Base-by-base conservation (phyloP, 2,329 filamentous ascomycete genomes). In the Lachnum nothofagi region DNA sequence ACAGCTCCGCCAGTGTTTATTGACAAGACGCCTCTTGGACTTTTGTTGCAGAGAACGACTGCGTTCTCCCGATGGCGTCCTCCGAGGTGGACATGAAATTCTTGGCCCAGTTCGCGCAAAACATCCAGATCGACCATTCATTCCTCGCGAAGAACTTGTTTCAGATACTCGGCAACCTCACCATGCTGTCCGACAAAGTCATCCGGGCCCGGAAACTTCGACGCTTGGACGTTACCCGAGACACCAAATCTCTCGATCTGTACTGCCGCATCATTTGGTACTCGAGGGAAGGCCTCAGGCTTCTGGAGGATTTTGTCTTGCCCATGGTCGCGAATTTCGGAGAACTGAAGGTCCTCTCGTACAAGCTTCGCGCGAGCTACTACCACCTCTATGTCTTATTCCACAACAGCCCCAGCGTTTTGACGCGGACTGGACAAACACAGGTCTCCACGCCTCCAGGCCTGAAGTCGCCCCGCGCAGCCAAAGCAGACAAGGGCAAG, bases 51-150 rank as follows among this genome's bases (percentile, higher is more conserved):
- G 16, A 35, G 33, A 35, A 6, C 33, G 17, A 35, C 5, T 16
- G 4, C 7, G 8, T 16, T 29, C 14, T 19, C 34, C 20, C 42
- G 44, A 98, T 97, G 93, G 93, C 93, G 72, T 93, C 91, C 66
- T 93, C 90, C 53, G 89, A 95, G 71, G 89, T 97, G 54, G 93
- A 98, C 69, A 91, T 95, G 72, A 98, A 97, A 72, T 95, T 94
- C 70, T 78, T 98, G 63, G 90, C 89, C 71, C 85, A 83, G 65
- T 84, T 95, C 66, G 91, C 93, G 66, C 86, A 84, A 69, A 78
- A 83, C 53, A 90, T 89, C 59, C 83, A 85, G 64, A 73, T 79
- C 52, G 83, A 88, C 60, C 93, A 91, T 63, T 83, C 87, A 3
- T 76, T 91, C 16, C 79, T 97, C 39, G 87, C 87, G 6, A 79